These are phyloP conservation scores for Solanum stenotomum DNA, from an alignment of 257 asterid genomes.

Conservation along the genomic window DNA sequence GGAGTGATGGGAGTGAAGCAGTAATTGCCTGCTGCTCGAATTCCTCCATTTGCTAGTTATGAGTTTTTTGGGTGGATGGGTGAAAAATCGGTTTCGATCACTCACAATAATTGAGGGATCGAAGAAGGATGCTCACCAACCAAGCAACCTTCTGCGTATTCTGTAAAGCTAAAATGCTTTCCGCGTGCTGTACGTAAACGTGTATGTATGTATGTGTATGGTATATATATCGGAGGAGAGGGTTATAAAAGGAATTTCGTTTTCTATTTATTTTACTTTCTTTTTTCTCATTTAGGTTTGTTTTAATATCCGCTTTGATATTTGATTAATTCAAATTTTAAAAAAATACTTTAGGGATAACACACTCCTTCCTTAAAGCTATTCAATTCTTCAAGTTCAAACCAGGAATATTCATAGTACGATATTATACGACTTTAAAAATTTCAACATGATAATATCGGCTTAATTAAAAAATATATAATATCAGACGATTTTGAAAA, in stretches of 20 bases:
- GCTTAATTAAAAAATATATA: too few relatives aligned
- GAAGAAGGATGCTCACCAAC: too few relatives aligned
- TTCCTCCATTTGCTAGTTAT: not conserved
- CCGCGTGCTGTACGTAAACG: not conserved
- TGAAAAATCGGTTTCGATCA: not conserved
- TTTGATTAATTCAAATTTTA: not conserved
- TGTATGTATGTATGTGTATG: not conserved
- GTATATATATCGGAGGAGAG: not conserved
- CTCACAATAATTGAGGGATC: rapidly evolving
- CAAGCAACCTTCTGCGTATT: not conserved
- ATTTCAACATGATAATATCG: not conserved
- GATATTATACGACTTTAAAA: not conserved
- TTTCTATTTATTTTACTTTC: not conserved
- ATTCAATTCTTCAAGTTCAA: not conserved
- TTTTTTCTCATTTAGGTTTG: not conserved
- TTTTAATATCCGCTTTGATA: not conserved
- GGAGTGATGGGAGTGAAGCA: slow-evolving; percentile 1
- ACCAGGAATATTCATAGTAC: not conserved
- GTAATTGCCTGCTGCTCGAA: not conserved
- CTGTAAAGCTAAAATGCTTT: not conserved
- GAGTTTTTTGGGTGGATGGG: not conserved
- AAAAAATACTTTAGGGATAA: not conserved
- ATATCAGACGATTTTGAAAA: too few relatives aligned
- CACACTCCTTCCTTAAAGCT: not conserved
- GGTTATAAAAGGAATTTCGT: not conserved